Evolutionary conservation across 495 filamentous ascomycete genomes (phyloP).

Genomic region (Rusavskia elegans): DNA sequence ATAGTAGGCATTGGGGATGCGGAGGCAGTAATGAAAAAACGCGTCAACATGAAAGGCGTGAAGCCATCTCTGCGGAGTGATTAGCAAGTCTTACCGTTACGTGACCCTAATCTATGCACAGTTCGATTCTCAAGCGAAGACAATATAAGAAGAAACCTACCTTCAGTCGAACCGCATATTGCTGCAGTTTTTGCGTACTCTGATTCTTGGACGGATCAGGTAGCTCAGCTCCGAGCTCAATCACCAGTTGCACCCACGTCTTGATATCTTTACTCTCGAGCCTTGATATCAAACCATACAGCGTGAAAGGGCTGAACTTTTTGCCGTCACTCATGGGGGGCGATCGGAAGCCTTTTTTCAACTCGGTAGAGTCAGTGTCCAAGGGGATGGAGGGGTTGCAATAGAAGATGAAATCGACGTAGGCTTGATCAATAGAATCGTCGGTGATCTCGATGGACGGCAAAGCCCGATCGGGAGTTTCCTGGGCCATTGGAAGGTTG

Average conservation of each 20-base stretch:
- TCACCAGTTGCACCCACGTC: conserved; percentile 86
- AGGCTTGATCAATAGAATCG: conserved; percentile 71
- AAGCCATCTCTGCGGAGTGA: conserved; percentile 68
- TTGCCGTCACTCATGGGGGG: conserved; percentile 90
- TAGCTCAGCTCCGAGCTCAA: conserved; percentile 79
- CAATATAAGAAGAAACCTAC: conserved; percentile 27
- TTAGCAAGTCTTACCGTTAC: background rate
- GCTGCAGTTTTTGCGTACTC: conserved; percentile 92
- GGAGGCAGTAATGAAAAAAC: conserved; percentile 83
- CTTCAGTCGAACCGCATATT: conserved; percentile 90
- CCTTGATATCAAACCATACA: conserved; percentile 71
- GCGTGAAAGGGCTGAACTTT: conserved; percentile 66
- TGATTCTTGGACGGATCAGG: conserved; percentile 75
- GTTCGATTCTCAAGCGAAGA: background rate
- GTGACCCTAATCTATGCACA: no score
- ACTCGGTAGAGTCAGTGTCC: conserved; percentile 53
- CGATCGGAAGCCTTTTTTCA: conserved; percentile 65
- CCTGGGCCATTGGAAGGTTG: background rate
- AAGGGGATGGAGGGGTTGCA: conserved; percentile 67
- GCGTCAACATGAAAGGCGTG: conserved; percentile 94
- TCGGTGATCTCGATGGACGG: conserved; percentile 57
- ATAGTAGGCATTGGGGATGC: conserved; percentile 70
- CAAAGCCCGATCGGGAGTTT: conserved; percentile 26
- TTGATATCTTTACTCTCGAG: conserved; percentile 81
- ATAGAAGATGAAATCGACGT: conserved; percentile 77